Base-by-base conservation (phyloP, 2,329 filamentous ascomycete species). In the Dothistroma pini region DNA sequence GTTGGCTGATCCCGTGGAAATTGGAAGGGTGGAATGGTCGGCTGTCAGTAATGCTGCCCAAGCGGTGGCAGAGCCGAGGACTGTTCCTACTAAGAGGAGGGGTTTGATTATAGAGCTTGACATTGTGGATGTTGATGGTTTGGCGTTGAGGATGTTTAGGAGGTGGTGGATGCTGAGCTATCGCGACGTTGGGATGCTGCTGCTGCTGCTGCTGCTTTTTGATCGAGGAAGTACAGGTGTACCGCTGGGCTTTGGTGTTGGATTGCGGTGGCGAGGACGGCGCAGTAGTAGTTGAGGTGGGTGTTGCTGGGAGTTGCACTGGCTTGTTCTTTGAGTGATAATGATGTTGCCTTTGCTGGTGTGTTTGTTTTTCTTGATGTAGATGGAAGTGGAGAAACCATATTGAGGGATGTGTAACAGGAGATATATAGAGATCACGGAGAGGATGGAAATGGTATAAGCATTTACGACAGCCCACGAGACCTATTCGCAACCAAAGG, bases 221-320 rank as follows among this genome's bases (percentile, higher is more conserved):
- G 25, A 31, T 35, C 51, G 51, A 53, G 7, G 51, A 53, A 53
- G 29, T 53, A 53, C 1, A 35, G 51, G 19, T 53, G 51, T 35
- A 53, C 51, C n/a, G 51, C 51, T 35, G 51, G 51, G 34, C 51
- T 12, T 35, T 53, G 51, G n/a, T 53, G 25, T 53, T 53, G 51
- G 9, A 53, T 53, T 12, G 51, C 51, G n/a, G 51, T 31, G n/a
- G 51, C 48, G 21, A 51, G 22, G 48, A 51, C 48, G 48, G 48
- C 29, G 21, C 48, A 51, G 48, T 51, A 51, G 21, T 51, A 19
- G 48, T 51, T 19, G 48, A 51, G 12, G 48, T 51, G 12, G 29
- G 48, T 51, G 21, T 29, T 25, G 48, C 21, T 51, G 48, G 22
- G 29, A 51, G 48, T 21, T 51, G 48, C 48, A 19, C 21, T 51